Conservation (phyloP, 345 rosid genomes). For the Citrus sp. region DNA sequence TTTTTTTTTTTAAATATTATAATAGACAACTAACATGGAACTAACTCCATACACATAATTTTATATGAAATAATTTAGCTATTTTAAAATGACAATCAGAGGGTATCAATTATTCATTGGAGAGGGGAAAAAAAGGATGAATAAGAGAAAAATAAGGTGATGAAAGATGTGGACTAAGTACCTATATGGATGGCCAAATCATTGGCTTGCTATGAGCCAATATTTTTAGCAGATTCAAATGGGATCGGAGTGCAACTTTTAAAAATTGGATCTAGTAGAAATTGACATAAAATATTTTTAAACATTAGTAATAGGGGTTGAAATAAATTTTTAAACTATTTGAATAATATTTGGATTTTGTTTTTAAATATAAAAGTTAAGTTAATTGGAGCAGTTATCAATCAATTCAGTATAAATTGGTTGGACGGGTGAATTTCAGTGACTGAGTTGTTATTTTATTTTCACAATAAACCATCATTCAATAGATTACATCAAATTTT, state of each 20-base stretch:
- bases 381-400: not conserved
- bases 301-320: not conserved
- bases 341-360: no score
- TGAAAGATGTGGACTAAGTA: not conserved
- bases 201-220: not conserved
- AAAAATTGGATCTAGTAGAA: not conserved
- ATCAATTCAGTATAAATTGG: not conserved
- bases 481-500: no score
- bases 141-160: not conserved
- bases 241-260: not conserved
- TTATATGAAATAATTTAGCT: not conserved
- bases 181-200: not conserved
- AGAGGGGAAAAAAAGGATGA: not conserved
- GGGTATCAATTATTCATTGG: not conserved
- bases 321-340: not conserved
- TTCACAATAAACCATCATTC: not conserved
- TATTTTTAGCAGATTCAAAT: not conserved
- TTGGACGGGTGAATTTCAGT: not conserved
- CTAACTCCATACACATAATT: not conserved
- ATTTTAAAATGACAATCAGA: not conserved
- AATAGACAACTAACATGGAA: slow-evolving; percentile 1
- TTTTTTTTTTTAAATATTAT: not conserved
- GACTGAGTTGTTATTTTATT: not conserved
- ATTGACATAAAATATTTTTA: not conserved
- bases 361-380: no score